These are phyloP conservation scores for Bolboschoenoplectus hybrid DNA, from an alignment of 202 grass and related monocot species.

Conservation along the genomic window DNA sequence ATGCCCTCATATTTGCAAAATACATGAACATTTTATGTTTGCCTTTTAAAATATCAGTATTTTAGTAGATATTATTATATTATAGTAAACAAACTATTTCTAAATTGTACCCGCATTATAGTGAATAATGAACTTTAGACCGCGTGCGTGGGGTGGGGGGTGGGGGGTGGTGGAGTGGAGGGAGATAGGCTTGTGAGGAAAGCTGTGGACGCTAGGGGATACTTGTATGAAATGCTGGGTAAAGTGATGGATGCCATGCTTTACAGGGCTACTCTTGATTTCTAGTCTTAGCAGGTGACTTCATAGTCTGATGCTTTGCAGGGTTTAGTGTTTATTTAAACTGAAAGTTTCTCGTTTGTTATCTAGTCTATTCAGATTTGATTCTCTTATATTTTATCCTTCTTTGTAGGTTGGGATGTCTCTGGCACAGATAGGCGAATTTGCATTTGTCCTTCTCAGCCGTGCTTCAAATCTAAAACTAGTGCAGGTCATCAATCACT, in stretches of 20 bases:
- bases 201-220: not conserved
- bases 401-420: slow-evolving; percentile 92
- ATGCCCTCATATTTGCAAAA: not conserved
- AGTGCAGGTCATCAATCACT: slow-evolving; percentile 73
- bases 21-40: not conserved
- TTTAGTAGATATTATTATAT: not conserved
- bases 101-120: not conserved
- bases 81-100: not conserved
- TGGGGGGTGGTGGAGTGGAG: not conserved
- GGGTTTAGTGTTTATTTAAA: not conserved
- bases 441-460: slow-evolving; percentile 98
- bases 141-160: too few relatives aligned
- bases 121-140: not conserved
- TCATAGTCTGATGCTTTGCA: not conserved
- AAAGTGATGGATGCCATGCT: not conserved
- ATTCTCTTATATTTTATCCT: slow-evolving; percentile 5
- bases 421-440: slow-evolving; percentile 98
- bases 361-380: not conserved
- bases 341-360: not conserved
- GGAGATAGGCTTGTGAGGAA: too few relatives aligned
- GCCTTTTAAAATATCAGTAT: not conserved
- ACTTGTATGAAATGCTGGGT: not conserved
- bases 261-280: slow-evolving; percentile 10
- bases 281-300: not conserved
- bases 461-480: slow-evolving; percentile 99